Evolutionary conservation across 129 eudicot species (phyloP).

Genomic region (Chrysanthemum lavandulifolium): DNA sequence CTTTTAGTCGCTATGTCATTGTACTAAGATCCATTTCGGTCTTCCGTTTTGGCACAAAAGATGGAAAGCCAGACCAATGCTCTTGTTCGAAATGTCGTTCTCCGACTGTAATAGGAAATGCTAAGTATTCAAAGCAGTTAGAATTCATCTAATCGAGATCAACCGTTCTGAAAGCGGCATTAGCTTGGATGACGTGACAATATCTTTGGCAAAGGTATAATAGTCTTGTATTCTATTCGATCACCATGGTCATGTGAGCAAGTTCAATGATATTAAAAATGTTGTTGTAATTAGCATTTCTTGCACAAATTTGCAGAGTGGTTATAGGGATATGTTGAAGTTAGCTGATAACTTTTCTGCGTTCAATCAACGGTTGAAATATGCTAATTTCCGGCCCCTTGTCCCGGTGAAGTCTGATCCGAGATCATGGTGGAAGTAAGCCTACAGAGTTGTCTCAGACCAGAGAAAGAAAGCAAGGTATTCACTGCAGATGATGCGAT

Average conservation of each 20-base stretch:
- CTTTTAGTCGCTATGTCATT: slow-evolving; percentile 16
- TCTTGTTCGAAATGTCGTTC: slow-evolving; percentile 37
- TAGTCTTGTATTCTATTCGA: slow-evolving; percentile 15
- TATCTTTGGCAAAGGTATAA: slow-evolving; percentile 82
- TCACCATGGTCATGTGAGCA: slow-evolving; percentile 11
- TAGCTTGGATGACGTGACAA: slow-evolving; percentile 89
- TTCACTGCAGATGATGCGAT: too few relatives aligned
- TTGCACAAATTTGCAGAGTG: slow-evolving; percentile 49
- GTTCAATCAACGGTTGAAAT: slow-evolving; percentile 76
- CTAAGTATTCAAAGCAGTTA: slow-evolving; percentile 64
- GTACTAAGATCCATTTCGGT: slow-evolving; percentile 43
- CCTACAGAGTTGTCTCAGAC: slow-evolving; percentile 61
- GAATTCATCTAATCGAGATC: slow-evolving; percentile 50
- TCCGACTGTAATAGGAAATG: slow-evolving; percentile 91
- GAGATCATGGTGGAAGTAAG: slow-evolving; percentile 94
- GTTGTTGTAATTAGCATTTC: slow-evolving; percentile 3
- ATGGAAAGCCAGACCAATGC: slow-evolving; percentile 69
- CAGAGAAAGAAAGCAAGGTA: slow-evolving; percentile 92
- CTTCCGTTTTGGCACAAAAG: slow-evolving; percentile 75
- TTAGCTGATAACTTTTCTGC: slow-evolving; percentile 96
- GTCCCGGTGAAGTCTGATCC: slow-evolving; percentile 75
- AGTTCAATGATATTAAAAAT: not conserved
- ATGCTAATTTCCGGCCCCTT: slow-evolving; percentile 85
- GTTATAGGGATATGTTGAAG: slow-evolving; percentile 82
- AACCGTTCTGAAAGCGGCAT: slow-evolving; percentile 74